Conservation (phyloP, 2,329 filamentous ascomycete species). For the Bipolaris zeicola region DNA sequence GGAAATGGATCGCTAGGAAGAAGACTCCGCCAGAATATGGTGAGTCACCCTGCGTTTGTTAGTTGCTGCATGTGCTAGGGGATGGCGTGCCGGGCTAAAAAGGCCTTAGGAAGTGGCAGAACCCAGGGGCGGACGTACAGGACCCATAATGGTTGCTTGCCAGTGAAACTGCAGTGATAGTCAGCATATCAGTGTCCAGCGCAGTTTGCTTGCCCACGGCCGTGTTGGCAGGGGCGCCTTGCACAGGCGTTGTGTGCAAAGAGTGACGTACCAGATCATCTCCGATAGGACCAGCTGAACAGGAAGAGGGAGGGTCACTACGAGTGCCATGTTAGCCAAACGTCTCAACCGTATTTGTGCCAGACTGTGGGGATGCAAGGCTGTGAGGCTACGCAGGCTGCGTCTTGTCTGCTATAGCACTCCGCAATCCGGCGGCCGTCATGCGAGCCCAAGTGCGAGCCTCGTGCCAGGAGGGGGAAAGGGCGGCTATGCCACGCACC, state of each 20-base stretch:
- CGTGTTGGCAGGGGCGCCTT: conserved; percentile 31
- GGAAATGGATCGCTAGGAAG: conserved; percentile 98
- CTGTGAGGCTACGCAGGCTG: conserved; percentile 14
- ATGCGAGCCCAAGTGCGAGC: conserved; percentile 46
- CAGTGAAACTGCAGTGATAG: conserved; percentile 81
- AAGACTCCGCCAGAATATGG: conserved; percentile 98
- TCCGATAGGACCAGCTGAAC: conserved; percentile 94
- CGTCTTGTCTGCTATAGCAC: conserved; percentile 27
- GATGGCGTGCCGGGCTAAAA: background rate
- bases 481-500: conserved; percentile 59
- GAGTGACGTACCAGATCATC: conserved; percentile 87
- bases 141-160: conserved; percentile 99
- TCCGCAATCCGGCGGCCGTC: conserved; percentile 45
- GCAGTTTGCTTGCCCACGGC: conserved; percentile 8
- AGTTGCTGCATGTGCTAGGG: conserved; percentile 35
- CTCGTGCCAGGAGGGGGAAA: conserved; percentile 14
- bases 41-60: conserved; percentile 74
- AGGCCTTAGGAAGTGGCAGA: background rate
- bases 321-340: conserved; percentile 41
- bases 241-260: conserved; percentile 33
- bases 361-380: background rate
- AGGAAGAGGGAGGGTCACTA: conserved; percentile 97
- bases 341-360: conserved; percentile 4
- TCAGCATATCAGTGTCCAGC: conserved; percentile 35
- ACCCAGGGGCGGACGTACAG: conserved; percentile 67